Evolutionary conservation across 169 alveolate genomes (phyloP), one percentile per base, ranked within the genome.

Genomic region (Cyclospora cayetanensis): DNA sequence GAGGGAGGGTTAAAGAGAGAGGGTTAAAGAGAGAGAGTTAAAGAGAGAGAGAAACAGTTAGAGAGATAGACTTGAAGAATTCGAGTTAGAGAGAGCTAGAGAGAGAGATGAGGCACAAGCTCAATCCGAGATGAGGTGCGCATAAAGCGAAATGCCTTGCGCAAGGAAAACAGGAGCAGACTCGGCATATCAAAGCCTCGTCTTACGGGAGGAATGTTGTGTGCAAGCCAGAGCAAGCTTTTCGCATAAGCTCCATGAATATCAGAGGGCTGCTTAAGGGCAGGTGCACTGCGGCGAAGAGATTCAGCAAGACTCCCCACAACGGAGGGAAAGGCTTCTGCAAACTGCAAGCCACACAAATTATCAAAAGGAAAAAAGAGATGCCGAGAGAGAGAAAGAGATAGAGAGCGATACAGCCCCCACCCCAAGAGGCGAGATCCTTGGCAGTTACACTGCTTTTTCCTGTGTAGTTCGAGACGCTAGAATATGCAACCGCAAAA

Each of bases 231-330:
- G 1, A 82, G 77, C 1, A 82, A 52, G 37, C 39, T 42, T 34
- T 82, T 82, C n/a, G 77, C 77, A 41, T 42, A 82, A 15, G 74
- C 74, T 20, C 42, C 90, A 37, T 46, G 90, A 18, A 52, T 50
- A 39, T 82, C 90, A 37, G 65, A 37, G 43, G 90, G 22, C 31
- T 65, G 77, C 31, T 65, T 65, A 4, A 41, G 41, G 9, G 77
- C 41, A 5, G 77, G 77, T 34, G 34, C 20, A 20, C n/a, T 70
- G 31, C 82, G 82, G 20, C 82, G 82, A 1, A 70, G 43, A 43
- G 82, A 27, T 15, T 70, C 82, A 52, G 31, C 53, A 43, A 70
- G 20, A 70, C 37, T 43, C 53, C 53, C 52, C 53, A 70, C 82
- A 27, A n/a, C 31, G 2, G 53, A 27, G 5, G 82, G 82, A 31